Conservation (phyloP, 768 basidiomycete genomes). For the Termitomyces sp. region DNA sequence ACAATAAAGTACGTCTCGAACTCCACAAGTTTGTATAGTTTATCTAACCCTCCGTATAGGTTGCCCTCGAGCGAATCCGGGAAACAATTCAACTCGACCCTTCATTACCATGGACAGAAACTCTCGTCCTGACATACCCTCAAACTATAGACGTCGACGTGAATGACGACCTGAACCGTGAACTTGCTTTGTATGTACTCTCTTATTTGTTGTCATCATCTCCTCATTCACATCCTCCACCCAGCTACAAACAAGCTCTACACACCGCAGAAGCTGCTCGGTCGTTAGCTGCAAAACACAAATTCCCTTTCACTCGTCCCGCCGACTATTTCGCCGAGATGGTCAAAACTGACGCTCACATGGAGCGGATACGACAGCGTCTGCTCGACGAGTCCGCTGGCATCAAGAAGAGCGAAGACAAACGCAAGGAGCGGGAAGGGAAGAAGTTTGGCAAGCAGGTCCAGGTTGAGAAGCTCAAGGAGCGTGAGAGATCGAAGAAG, state of each 20-base stretch:
- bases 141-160: constrained; percentile 73
- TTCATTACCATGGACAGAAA: constrained; percentile 82
- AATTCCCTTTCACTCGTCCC: constrained; percentile 87
- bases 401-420: constrained; percentile 91
- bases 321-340: constrained; percentile 97
- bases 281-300: constrained; percentile 70
- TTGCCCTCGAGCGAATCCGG: constrained; percentile 77
- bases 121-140: constrained; percentile 68
- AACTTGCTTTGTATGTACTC: constrained; percentile 84
- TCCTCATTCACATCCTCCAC: background rate
- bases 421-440: constrained; percentile 85
- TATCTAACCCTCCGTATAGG: constrained; percentile 32
- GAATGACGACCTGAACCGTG: constrained; percentile 87
- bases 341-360: constrained; percentile 96
- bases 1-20: constrained; percentile 62
- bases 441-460: constrained; percentile 99
- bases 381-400: constrained; percentile 83
- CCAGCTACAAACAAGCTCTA: constrained; percentile 93
- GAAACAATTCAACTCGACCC: constrained; percentile 72
- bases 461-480: constrained; percentile 90
- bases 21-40: background rate
- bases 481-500: constrained; percentile 86
- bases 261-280: constrained; percentile 77
- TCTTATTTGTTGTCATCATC: background rate
- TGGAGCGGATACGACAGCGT: constrained; percentile 92